Evolutionary conservation across 2,329 filamentous ascomycete species (phyloP), one percentile per base, ranked within the genome.

Genomic region (Dactylellina cionopaga): DNA sequence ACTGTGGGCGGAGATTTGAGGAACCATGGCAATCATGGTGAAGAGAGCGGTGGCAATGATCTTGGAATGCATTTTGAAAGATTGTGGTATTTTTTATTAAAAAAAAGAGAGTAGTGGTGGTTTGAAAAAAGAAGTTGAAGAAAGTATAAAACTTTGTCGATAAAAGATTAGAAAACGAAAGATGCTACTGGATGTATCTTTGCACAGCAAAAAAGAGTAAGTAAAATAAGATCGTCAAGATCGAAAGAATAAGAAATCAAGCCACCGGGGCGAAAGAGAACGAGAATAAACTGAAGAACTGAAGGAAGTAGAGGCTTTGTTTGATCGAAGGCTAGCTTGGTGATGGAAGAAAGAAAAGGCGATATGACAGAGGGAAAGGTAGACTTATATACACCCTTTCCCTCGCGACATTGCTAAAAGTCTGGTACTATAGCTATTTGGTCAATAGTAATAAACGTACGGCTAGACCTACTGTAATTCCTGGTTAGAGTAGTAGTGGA

Each of bases 1-100:
- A 70, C 83, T 83, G 82, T 90, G 88, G 77, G 84, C 86, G 75
- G 86, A 82, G 74, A 85, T 87, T 56, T 89, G 83, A 75, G 84
- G 81, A 76, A 83, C 83, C 74, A 83, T 80, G 76, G 85, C 81
- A 77, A 88, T 79, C 79, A 87, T 81, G 77, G 83, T 80, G 77
- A 86, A 79, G 75, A 81, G 75, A 75, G 81, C 22, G 22, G 73
- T 74, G 79, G 66, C 76, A 79, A 76, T 70, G 77, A 75, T 79
- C 78, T 80, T 76, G 79, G 81, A 80, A 79, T 80, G 79, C 81
- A 83, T 83, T 65, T 76, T 72, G 59, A 58, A 33, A 13, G 47
- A 29, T 43, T 24, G 46, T 39, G 41, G 22, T 37, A 43, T 27
- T 22, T 46, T 47, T 43, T n/a, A n/a, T 19, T 58, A n/a, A 49